Conservation (phyloP, 2,329 filamentous ascomycete species). For the Penicillium sp. region DNA sequence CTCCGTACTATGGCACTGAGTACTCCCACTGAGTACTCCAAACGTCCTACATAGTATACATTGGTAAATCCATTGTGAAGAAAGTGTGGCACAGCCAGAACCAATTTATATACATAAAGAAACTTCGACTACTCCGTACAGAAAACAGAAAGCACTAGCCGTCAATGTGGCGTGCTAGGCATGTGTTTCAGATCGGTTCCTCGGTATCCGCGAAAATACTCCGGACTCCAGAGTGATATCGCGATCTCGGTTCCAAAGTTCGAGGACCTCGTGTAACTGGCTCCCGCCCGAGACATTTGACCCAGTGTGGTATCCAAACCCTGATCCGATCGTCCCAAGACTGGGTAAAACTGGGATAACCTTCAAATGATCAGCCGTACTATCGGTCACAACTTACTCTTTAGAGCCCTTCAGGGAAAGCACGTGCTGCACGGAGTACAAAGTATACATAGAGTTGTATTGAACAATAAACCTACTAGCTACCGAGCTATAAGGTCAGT, state of each 20-base stretch:
- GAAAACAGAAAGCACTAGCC: not conserved
- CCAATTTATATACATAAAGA: not conserved
- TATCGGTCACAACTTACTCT: slow-evolving; percentile 1
- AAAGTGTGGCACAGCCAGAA: not conserved
- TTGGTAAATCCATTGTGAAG: not conserved
- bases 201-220: slow-evolving; percentile 10
- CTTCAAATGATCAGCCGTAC: not conserved
- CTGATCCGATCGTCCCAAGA: not conserved
- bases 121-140: not conserved
- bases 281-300: slow-evolving; percentile 8
- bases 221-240: slow-evolving; percentile 3
- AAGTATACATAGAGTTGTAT: not conserved
- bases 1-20: too few relatives aligned
- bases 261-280: not conserved
- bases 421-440: not conserved
- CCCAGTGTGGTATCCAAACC: slow-evolving; percentile 8
- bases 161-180: not conserved
- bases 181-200: slow-evolving; percentile 7
- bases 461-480: not conserved
- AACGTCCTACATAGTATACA: not conserved
- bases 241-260: slow-evolving; percentile 4
- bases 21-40: too few relatives aligned
- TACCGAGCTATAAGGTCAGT: not conserved
- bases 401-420: not conserved
- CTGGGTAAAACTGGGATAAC: not conserved